Evolutionary conservation across 1,284 basidiomycete species (phyloP).

Genomic region (Ustilago nuda): DNA sequence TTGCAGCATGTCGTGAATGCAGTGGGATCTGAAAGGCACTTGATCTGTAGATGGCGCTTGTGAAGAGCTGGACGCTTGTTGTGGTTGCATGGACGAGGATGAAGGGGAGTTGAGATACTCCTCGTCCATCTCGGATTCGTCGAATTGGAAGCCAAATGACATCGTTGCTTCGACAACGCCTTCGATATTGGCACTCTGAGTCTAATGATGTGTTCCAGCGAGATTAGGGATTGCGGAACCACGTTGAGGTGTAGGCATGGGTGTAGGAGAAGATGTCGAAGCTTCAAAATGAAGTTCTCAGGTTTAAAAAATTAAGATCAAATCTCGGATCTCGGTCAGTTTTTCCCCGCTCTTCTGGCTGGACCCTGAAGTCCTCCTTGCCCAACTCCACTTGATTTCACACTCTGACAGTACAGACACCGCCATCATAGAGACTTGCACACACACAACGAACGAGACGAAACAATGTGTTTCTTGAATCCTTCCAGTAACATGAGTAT

Average conservation of each 20-base stretch:
- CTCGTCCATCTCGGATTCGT: slow-evolving; percentile 49
- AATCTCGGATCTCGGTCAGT: slow-evolving; percentile 28
- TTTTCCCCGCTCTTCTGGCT: neutral
- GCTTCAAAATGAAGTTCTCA: slow-evolving; percentile 10
- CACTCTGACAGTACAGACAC: neutral
- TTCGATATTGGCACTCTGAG: too few relatives aligned
- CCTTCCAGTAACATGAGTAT: neutral
- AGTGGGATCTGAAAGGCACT: slow-evolving; percentile 20
- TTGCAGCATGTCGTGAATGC: slow-evolving; percentile 27
- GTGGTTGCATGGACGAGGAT: slow-evolving; percentile 8
- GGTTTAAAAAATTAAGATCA: slow-evolving; percentile 12
- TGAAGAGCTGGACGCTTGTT: slow-evolving; percentile 9
- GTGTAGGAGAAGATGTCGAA: neutral
- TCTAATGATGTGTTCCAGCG: too few relatives aligned
- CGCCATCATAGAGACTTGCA: neutral
- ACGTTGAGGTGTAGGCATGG: neutral
- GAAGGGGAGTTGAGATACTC: slow-evolving; percentile 28
- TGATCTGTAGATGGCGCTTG: slow-evolving; percentile 6
- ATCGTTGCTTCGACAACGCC: slow-evolving; percentile 1
- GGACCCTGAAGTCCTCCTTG: slow-evolving; percentile 15
- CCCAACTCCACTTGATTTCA: neutral
- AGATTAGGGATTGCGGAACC: too few relatives aligned
- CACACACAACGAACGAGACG: neutral
- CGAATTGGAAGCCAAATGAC: slow-evolving; percentile 53
- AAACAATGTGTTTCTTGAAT: slow-evolving; percentile 7